Percentiles rank a stretch among this genome's conserved stretches.
Conservation (phyloP, 805 yeast genomes). For the Yarrowia keelungensis region DNA sequence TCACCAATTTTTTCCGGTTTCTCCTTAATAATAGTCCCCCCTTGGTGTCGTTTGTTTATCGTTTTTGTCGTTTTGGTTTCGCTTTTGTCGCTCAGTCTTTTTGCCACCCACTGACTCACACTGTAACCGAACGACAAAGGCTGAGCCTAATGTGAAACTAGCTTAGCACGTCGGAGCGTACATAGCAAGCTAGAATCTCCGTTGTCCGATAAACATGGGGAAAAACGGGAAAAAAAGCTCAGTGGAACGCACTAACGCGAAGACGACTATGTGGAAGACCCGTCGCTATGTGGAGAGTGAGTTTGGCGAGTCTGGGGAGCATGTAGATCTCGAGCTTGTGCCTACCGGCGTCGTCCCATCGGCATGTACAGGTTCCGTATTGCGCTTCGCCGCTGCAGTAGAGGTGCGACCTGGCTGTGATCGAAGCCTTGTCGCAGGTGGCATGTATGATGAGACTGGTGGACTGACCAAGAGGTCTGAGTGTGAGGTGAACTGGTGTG, state of each 20-base stretch:
- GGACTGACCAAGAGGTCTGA: too few species aligned
- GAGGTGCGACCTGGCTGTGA: neutral
- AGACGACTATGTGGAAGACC: too few species aligned
- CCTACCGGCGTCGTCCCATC: too few species aligned
- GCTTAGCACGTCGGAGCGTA: conserved; percentile 1
- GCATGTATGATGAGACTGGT: neutral
- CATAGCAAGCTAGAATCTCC: conserved; percentile 18
- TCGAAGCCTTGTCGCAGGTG: conserved; percentile 25
- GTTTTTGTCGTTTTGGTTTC: neutral
- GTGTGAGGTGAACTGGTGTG: too few species aligned
- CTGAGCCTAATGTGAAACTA: neutral
- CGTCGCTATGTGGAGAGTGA: too few species aligned
- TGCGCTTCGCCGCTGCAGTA: conserved; percentile 18
- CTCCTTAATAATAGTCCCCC: neutral
- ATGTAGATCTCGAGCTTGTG: too few species aligned
- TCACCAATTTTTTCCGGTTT: neutral
- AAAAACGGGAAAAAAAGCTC: neutral
- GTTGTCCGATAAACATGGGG: conserved; percentile 29
- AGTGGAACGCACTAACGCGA: conserved; percentile 1
- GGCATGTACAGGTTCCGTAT: neutral
- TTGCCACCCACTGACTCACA: conserved; percentile 36
- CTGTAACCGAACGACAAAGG: conserved; percentile 26
- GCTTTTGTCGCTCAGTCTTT: neutral
- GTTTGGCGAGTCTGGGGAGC: too few species aligned
- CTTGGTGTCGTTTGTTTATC: conserved; percentile 3